Conservation (phyloP, 1,284 basidiomycete genomes). For the Crucibulum cyathiforme region DNA sequence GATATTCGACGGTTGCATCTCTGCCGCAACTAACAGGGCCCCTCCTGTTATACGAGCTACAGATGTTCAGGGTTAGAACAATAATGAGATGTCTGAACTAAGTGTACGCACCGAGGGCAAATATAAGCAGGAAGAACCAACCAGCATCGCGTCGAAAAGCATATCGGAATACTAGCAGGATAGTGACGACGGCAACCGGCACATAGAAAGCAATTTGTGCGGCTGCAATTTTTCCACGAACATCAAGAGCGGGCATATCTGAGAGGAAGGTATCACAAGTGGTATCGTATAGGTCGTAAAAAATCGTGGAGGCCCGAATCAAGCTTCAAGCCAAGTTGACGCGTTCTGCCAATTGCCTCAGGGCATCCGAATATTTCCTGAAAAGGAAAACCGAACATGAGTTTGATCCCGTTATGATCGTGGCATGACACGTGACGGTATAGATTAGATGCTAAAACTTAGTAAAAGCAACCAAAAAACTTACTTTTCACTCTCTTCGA, state of each 20-base stretch:
- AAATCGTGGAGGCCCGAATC: background rate
- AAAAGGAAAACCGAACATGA: slow-evolving; percentile 20
- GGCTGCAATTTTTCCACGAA: slow-evolving; percentile 59
- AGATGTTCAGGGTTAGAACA: background rate
- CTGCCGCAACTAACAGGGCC: slow-evolving; percentile 58
- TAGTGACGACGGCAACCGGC: slow-evolving; percentile 52
- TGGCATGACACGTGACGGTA: slow-evolving; percentile 3
- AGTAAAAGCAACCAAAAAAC: background rate
- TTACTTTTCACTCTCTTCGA: too few species aligned
- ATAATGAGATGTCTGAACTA: background rate
- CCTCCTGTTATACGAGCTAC: slow-evolving; percentile 65
- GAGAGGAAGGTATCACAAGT: slow-evolving; percentile 26
- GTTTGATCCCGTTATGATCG: slow-evolving; percentile 15
- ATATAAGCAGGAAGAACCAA: slow-evolving; percentile 65
- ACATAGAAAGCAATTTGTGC: slow-evolving; percentile 61
- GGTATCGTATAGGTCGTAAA: slow-evolving; percentile 27
- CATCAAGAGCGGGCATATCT: slow-evolving; percentile 45
- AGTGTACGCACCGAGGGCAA: slow-evolving; percentile 49
- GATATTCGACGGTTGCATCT: slow-evolving; percentile 44
- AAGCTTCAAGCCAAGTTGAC: too few species aligned
- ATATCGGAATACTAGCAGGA: slow-evolving; percentile 54
- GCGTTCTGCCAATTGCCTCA: background rate
- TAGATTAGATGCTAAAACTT: too few species aligned
- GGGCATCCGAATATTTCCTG: background rate
- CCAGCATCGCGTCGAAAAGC: slow-evolving; percentile 61